phyloP scores from a whole-genome alignment of 2,329 filamentous ascomycete genomes.

The Lachnellula willkommii region DNA sequence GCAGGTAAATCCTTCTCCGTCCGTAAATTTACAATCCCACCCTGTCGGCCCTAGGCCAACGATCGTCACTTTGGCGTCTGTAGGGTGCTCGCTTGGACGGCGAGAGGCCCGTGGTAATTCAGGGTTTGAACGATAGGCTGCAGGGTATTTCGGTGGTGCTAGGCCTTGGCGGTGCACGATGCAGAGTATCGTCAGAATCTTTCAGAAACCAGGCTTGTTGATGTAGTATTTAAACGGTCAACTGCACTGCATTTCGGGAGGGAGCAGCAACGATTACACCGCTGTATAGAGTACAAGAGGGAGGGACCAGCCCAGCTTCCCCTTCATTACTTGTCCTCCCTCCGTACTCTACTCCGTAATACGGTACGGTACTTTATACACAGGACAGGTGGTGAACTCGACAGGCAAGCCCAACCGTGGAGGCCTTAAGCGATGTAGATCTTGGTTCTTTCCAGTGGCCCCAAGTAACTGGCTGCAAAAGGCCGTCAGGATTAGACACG shows the following conservation, averaged over 20 bases:
- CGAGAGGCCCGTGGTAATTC: slow-evolving; percentile 28
- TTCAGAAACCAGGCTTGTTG: not conserved
- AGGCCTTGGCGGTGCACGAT: slow-evolving; percentile 7
- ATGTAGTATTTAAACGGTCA: slow-evolving; percentile 6
- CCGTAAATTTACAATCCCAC: slow-evolving; percentile 4
- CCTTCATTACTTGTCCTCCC: not conserved
- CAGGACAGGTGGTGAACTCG: not conserved
- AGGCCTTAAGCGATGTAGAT: slow-evolving; percentile 18
- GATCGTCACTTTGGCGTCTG: slow-evolving; percentile 27
- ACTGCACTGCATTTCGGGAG: not conserved
- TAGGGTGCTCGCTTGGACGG: slow-evolving; percentile 26
- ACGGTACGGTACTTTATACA: not conserved
- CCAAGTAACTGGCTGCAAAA: not conserved
- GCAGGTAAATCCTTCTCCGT: slow-evolving; percentile 15
- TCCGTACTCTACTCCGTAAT: too few species aligned
- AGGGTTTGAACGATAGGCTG: slow-evolving; percentile 27
- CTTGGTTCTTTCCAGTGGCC: slow-evolving; percentile 3
- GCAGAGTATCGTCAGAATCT: slow-evolving; percentile 18
- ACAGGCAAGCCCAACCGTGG: slow-evolving; percentile 9
- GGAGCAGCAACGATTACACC: slow-evolving; percentile 2
- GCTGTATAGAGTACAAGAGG: not conserved
- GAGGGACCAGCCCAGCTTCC: not conserved
- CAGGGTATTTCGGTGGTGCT: slow-evolving; percentile 16
- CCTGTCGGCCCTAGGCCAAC: slow-evolving; percentile 16
- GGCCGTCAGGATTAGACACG: not conserved